These are phyloP conservation scores for Reutealis trisperma DNA, from an alignment of 345 rosid species.

Conservation along the genomic window DNA sequence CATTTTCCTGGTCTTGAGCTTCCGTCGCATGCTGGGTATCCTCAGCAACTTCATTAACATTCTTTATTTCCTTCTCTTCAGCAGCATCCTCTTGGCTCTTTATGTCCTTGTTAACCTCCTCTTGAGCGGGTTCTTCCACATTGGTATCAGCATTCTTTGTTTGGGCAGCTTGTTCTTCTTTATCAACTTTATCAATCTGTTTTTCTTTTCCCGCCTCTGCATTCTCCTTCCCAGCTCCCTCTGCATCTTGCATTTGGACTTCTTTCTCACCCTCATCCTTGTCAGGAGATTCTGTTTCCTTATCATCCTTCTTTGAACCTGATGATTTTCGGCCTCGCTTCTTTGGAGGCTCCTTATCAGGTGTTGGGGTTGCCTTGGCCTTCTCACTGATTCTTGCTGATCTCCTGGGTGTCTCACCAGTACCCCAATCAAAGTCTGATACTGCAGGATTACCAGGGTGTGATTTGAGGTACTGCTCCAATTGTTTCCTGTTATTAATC, in stretches of 20 bases:
- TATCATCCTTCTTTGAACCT: conserved; percentile 50
- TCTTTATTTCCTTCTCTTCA: conserved; percentile 27
- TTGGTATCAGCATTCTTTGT: conserved; percentile 21
- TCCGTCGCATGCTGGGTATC: conserved; percentile 19
- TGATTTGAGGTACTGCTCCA: conserved; percentile 77
- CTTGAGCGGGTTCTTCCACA: conserved; percentile 21
- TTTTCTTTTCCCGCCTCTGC: conserved; percentile 24
- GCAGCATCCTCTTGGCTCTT: conserved; percentile 28
- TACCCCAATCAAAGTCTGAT: conserved; percentile 76
- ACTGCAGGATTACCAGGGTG: conserved; percentile 65
- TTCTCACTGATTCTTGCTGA: conserved; percentile 79
- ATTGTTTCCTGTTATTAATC: conserved; percentile 57
- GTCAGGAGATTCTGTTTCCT: conserved; percentile 41
- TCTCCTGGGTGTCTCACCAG: conserved; percentile 82
- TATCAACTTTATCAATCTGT: conserved; percentile 26
- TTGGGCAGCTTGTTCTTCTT: conserved; percentile 18
- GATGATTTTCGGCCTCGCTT: conserved; percentile 58
- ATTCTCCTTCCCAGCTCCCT: conserved; percentile 28
- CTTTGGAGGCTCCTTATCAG: conserved; percentile 69
- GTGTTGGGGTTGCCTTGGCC: conserved; percentile 65
- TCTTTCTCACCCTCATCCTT: conserved; percentile 40
- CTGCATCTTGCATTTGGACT: conserved; percentile 21
- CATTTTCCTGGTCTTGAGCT: conserved; percentile 28
- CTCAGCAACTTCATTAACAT: conserved; percentile 27
- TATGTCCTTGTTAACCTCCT: conserved; percentile 19